These are phyloP conservation scores for Hyparrhenia diplandra DNA, from an alignment of 176 grass and related monocot genomes.

Conservation along the genomic window DNA sequence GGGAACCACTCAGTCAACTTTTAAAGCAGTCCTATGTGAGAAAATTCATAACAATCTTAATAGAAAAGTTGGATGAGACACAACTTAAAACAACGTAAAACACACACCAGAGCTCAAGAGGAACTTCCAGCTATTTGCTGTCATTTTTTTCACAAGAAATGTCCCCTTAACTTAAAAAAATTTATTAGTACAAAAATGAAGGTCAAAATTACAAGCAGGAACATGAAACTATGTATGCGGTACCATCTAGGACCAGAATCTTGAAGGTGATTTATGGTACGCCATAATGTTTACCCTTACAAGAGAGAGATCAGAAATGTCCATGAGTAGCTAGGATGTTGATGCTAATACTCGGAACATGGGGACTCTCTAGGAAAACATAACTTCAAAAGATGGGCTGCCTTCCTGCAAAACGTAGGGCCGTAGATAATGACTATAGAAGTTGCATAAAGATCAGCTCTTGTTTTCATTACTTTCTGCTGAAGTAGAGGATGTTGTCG, in stretches of 20 bases:
- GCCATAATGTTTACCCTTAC: constrained; percentile 1
- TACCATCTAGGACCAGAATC: background rate
- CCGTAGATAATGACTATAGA: background rate
- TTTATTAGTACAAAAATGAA: background rate
- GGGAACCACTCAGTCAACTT: no score
- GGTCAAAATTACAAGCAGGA: background rate
- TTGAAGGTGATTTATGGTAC: background rate
- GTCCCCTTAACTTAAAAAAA: no score
- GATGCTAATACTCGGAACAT: constrained; percentile 2
- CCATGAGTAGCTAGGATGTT: background rate
- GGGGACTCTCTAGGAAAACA: background rate
- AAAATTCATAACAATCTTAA: no score
- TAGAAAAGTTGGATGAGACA: background rate
- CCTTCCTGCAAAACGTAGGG: background rate
- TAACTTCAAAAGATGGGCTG: background rate
- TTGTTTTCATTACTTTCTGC: constrained; percentile 45
- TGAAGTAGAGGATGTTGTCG: constrained; percentile 50
- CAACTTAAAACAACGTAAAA: background rate
- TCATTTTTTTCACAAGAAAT: background rate
- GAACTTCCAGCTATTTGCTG: background rate
- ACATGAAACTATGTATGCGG: background rate
- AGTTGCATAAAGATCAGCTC: constrained; percentile 38
- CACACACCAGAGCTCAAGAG: background rate
- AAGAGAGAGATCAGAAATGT: background rate
- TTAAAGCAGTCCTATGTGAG: no score